Evolutionary conservation across 306 rosid genomes (phyloP).

Genomic region (Corylus americana): DNA sequence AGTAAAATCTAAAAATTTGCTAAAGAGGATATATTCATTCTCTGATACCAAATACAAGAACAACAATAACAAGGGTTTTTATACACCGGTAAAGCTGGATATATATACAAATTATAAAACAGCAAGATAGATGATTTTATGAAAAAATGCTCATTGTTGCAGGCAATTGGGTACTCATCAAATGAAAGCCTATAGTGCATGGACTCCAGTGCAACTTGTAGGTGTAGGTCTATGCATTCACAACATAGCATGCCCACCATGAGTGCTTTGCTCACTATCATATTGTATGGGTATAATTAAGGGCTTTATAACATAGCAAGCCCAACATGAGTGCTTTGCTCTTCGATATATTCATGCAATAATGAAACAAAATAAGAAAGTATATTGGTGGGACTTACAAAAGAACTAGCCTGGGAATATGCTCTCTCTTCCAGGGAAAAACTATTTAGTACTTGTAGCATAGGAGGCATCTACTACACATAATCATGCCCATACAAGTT

Average conservation of each 20-base stretch:
- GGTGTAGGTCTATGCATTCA: neutral
- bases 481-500: neutral
- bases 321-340: neutral
- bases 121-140: neutral
- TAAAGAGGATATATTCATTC: neutral
- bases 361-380: neutral
- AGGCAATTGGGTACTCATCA: neutral
- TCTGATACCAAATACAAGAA: neutral
- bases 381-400: neutral
- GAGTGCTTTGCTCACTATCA: neutral
- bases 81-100: neutral
- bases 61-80: neutral
- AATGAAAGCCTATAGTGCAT: neutral
- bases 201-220: neutral
- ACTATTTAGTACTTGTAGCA: neutral
- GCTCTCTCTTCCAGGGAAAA: neutral
- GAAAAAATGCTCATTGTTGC: neutral
- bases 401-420: neutral
- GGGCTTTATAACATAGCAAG: neutral
- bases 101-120: neutral
- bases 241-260: neutral
- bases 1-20: neutral
- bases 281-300: neutral
- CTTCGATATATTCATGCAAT: neutral
- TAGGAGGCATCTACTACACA: slow-evolving; percentile 1